These are phyloP conservation scores for Aspergillus sp. DNA, from an alignment of 2,329 filamentous ascomycete genomes.

Conservation along the genomic window DNA sequence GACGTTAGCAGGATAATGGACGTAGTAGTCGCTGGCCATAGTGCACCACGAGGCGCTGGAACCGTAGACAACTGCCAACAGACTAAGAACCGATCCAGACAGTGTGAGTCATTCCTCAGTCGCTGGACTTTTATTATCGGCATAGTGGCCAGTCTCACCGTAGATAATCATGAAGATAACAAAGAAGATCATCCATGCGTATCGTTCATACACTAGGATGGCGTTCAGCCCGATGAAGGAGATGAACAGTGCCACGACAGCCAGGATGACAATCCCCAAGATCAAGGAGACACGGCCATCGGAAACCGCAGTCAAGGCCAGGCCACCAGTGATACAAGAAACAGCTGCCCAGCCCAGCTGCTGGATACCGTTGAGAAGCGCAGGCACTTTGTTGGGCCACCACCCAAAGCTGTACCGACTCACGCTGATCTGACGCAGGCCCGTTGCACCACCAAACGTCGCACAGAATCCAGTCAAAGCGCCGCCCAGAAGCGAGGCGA, in stretches of 20 bases:
- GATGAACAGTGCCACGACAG: slow-evolving; percentile 3
- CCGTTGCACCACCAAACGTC: slow-evolving; percentile 2
- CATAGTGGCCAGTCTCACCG: slow-evolving; percentile 4
- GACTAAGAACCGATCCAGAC: slow-evolving; percentile 1
- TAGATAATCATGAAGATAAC: slow-evolving; percentile 6
- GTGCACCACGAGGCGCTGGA: slow-evolving; percentile 2
- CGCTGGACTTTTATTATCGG: not conserved
- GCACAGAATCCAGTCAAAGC: slow-evolving; percentile 1
- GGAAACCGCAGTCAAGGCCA: slow-evolving; percentile 2
- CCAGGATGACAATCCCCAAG: slow-evolving; percentile 6
- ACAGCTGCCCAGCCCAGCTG: slow-evolving; percentile 7
- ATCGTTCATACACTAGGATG: slow-evolving; percentile 2
- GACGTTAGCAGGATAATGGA: slow-evolving; percentile 5
- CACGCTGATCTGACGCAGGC: slow-evolving; percentile 8
- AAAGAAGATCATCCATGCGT: slow-evolving; percentile 8
- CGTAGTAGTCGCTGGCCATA: slow-evolving; percentile 6
- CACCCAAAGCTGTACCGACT: slow-evolving; percentile 8
- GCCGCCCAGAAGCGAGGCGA: not conserved
- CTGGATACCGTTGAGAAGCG: slow-evolving; percentile 2
- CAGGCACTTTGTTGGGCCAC: slow-evolving; percentile 10
- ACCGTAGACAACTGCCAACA: slow-evolving; percentile 5
- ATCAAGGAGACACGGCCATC: slow-evolving; percentile 2
- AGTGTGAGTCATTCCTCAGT: not conserved
- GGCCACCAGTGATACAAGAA: slow-evolving; percentile 4
- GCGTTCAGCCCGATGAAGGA: not conserved